Percentiles rank a stretch among this genome's conserved stretches.
phyloP scores from a whole-genome alignment of 805 yeast species.

The Dipodascopsis tothii region DNA sequence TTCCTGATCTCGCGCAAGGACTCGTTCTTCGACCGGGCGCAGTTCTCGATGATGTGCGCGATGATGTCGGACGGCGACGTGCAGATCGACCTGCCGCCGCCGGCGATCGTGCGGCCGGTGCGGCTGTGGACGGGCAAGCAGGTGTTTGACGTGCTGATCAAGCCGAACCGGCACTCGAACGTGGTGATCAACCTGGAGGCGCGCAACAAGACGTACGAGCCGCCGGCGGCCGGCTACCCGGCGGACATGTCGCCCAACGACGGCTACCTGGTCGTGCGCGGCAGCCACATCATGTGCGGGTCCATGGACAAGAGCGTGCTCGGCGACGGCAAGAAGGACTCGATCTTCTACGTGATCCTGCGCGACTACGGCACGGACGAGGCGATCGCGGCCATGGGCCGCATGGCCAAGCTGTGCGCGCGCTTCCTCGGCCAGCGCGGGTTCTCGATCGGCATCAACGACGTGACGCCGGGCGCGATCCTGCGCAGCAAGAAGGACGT shows the following conservation, averaged over 20 bases:
- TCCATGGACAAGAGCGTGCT: conserved; percentile 93
- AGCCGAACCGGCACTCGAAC: conserved; percentile 66
- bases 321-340: conserved; percentile 97
- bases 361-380: conserved; percentile 96
- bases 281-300: conserved; percentile 82
- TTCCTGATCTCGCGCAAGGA: conserved; percentile 89
- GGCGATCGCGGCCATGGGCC: conserved; percentile 92
- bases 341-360: conserved; percentile 88
- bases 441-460: conserved; percentile 93
- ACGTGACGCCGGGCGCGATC: conserved; percentile 86
- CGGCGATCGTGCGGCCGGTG: conserved; percentile 82
- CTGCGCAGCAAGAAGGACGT: conserved; percentile 72
- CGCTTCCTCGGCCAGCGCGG: conserved; percentile 91
- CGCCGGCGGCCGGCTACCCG: conserved; percentile 66
- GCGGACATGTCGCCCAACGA: conserved; percentile 97
- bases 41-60: conserved; percentile 70
- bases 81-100: conserved; percentile 92
- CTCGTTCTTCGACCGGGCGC: conserved; percentile 81
- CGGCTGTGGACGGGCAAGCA: conserved; percentile 97
- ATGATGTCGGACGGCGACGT: conserved; percentile 93
- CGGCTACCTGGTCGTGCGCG: conserved; percentile 84
- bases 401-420: conserved; percentile 99
- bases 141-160: conserved; percentile 77
- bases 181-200: conserved; percentile 90
- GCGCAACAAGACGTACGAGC: conserved; percentile 78